Conservation (phyloP, 139 green algal genomes). For the Gonium pectorale region DNA sequence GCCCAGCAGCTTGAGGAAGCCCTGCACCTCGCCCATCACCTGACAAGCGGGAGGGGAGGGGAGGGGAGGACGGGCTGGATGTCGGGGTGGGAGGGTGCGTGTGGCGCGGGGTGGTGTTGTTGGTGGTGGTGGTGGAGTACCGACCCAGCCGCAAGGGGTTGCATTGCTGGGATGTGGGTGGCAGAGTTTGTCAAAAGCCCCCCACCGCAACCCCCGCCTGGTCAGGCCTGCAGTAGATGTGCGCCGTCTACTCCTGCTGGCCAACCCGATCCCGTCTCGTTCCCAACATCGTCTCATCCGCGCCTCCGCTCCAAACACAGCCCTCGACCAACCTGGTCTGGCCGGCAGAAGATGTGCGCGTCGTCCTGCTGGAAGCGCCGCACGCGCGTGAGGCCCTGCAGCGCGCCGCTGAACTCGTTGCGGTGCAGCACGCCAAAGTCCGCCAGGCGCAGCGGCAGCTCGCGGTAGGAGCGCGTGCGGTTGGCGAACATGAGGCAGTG, state of each 20-base stretch:
- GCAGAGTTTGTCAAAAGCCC: too few species aligned
- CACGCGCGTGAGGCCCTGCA: slow-evolving; percentile 91
- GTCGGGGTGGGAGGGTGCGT: not conserved
- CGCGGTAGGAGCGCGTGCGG: slow-evolving; percentile 91
- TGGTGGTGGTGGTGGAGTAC: too few species aligned
- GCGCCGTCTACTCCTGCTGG: too few species aligned
- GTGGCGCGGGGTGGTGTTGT: not conserved
- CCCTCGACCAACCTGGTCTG: slow-evolving; percentile 79
- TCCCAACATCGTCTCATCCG: not conserved
- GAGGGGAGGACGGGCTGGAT: not conserved
- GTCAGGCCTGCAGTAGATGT: too few species aligned
- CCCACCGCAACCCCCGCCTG: too few species aligned
- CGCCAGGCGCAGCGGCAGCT: slow-evolving; percentile 94
- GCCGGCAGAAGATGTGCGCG: slow-evolving; percentile 98
- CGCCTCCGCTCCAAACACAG: not conserved
- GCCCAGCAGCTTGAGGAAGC: slow-evolving; percentile 90
- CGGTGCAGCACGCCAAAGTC: slow-evolving; percentile 99
- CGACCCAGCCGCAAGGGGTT: too few species aligned
- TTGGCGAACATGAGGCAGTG: slow-evolving; percentile 97
- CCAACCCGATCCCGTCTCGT: too few species aligned
- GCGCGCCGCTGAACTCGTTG: slow-evolving; percentile 93
- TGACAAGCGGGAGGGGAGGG: slow-evolving; percentile 33
- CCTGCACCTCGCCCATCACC: slow-evolving; percentile 86
- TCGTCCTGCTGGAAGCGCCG: slow-evolving; percentile 98
- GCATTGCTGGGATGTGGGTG: too few species aligned